Base-by-base conservation (phyloP, 177 flowering plant species). In the Vitis hybrid region DNA sequence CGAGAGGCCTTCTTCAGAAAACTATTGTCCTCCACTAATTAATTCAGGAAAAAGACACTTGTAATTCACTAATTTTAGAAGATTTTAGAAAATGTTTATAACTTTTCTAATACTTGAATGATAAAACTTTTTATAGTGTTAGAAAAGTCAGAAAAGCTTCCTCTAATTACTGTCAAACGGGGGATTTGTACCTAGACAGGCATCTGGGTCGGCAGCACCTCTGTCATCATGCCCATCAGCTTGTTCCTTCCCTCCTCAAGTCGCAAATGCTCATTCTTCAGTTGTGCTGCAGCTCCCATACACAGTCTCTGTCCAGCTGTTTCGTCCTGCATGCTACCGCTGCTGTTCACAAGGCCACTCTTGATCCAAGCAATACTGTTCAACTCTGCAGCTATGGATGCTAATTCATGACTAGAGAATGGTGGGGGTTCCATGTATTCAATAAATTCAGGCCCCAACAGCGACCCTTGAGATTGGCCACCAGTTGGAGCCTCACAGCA, bases 321-420 rank as follows among this genome's bases (percentile, higher is more conserved):
- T 72, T 64, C 69, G 4, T 72, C 80, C 57, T 69, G 45, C 12
- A 71, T 32, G 48, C 69, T 72, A 58, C 66, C 23, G 21, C 68
- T 54, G 30, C 68, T 64, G 57, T 76, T 83, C 39, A 82, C 90
- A 65, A 91, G 77, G 15, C 97, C 92, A 73, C 94, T 90, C 76
- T 79, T 91, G 30, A 85, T 80, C 97, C 97, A 94, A 3, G 98
- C 94, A 64, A 89, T 83, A 50, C 87, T 91, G 79, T 88, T 90
- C 69, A 95, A 70, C 71, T 95, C 98, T 8, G 93, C 77, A 9
- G 93, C 93, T 64, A 93, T 82, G 21, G 97, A 85, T 34, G 86
- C 83, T 73, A 93, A 71, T 66, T 90, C 94, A 52, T 73, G 79
- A 56, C 80, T 80, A 11, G 82, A 69, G 23, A 76, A 74, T 39